A percentile compares a stretch with the other conserved stretches of the same genome.
Conservation (phyloP, 352 stramenopile species). For the Phytophthora sojae region DNA sequence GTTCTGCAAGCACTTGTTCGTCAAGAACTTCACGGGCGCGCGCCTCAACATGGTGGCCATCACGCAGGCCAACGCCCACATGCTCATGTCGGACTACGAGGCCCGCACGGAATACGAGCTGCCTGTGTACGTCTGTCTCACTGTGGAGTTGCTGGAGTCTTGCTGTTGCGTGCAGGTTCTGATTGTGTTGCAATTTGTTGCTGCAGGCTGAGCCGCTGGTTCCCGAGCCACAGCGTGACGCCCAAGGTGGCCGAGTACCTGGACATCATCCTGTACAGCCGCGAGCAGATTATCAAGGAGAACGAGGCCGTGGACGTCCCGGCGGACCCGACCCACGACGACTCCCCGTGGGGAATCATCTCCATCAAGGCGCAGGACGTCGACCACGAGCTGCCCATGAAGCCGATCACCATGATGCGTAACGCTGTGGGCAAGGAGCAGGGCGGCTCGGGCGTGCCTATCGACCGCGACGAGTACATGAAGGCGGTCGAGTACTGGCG, state of each 20-base stretch:
- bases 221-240: slow-evolving; percentile 92
- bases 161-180: neutral
- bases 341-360: slow-evolving; percentile 94
- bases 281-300: slow-evolving; percentile 97
- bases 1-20: slow-evolving; percentile 99
- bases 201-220: slow-evolving; percentile 85
- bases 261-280: slow-evolving; percentile 98
- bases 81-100: slow-evolving; percentile 95
- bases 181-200: neutral
- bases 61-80: slow-evolving; percentile 93
- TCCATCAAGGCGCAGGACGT: slow-evolving; percentile 98
- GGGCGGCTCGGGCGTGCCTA: slow-evolving; percentile 86
- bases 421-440: slow-evolving; percentile 98
- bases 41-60: slow-evolving; percentile 92
- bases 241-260: slow-evolving; percentile 93
- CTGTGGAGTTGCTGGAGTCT: slow-evolving; percentile 11
- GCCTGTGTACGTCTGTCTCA: slow-evolving; percentile 76
- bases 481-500: slow-evolving; percentile 90
- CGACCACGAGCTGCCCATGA: slow-evolving; percentile 97
- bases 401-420: slow-evolving; percentile 98
- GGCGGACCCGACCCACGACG: slow-evolving; percentile 49
- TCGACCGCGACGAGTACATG: slow-evolving; percentile 84
- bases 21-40: slow-evolving; percentile 94
- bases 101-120: slow-evolving; percentile 94
- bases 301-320: slow-evolving; percentile 85